Evolutionary conservation across 257 asterid species (phyloP).

Genomic region (Thymus mandschuricus): DNA sequence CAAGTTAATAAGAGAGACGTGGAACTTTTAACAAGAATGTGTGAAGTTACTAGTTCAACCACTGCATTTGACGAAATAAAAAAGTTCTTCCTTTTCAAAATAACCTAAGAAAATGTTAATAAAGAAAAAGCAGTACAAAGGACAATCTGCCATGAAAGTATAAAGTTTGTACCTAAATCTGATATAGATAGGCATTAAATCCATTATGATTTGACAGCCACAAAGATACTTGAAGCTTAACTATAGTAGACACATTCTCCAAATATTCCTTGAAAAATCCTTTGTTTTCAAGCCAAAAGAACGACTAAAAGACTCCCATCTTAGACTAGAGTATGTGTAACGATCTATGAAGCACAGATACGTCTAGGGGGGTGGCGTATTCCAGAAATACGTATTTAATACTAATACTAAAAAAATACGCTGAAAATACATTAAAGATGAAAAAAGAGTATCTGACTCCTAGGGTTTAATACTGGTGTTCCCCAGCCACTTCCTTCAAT

Average conservation of each 20-base stretch:
- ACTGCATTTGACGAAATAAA: conserved; percentile 7
- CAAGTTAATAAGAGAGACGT: neutral
- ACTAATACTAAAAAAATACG: too few relatives aligned
- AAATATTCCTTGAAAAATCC: neutral
- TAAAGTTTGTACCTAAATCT: neutral
- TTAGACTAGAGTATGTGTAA: neutral
- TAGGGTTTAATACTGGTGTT: too few relatives aligned
- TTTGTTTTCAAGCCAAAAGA: neutral
- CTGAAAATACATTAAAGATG: too few relatives aligned
- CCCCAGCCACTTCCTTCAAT: too few relatives aligned
- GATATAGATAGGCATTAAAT: neutral
- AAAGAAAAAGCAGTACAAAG: neutral
- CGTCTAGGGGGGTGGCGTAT: too few relatives aligned
- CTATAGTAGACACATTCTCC: too few relatives aligned
- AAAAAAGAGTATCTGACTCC: too few relatives aligned
- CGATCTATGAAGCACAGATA: too few relatives aligned
- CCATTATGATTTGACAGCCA: neutral
- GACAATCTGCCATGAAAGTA: neutral
- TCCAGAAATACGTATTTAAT: too few relatives aligned
- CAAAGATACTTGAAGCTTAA: neutral
- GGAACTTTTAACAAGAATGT: conserved; percentile 12
- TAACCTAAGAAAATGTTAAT: neutral
- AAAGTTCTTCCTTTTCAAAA: neutral
- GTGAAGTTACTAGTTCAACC: conserved; percentile 16
- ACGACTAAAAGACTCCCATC: neutral